Percentiles rank a stretch among this genome's conserved stretches.
These are phyloP conservation scores for Lolium multiflorum DNA, from an alignment of 176 grass and related monocot genomes.

Conservation along the genomic window DNA sequence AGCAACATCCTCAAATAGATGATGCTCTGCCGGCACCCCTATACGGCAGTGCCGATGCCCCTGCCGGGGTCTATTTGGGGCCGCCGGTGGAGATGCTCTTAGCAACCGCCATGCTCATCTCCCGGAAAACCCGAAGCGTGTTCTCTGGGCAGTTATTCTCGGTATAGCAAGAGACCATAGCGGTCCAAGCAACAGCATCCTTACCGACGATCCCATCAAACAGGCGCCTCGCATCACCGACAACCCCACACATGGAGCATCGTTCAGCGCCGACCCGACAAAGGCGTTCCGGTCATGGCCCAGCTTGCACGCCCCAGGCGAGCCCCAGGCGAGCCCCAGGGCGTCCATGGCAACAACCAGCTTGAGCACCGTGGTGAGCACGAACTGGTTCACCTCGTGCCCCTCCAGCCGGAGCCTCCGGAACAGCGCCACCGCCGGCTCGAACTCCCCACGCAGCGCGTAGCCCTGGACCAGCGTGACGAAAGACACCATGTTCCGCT, in stretches of 20 bases:
- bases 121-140: constrained; percentile 39
- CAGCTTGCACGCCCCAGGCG: constrained; percentile 45
- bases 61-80: no score
- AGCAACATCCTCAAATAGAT: no score
- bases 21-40: no score
- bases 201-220: constrained; percentile 37
- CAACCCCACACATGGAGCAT: constrained; percentile 45
- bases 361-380: constrained; percentile 48
- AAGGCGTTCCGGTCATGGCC: constrained; percentile 46
- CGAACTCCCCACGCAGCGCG: neutral
- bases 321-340: neutral
- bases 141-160: constrained; percentile 38
- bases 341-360: constrained; percentile 36
- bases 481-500: constrained; percentile 47
- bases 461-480: constrained; percentile 43
- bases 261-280: constrained; percentile 28
- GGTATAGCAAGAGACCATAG: constrained; percentile 52
- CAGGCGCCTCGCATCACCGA: constrained; percentile 24
- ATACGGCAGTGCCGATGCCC: no score
- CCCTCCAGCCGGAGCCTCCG: constrained; percentile 32
- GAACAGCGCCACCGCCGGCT: neutral
- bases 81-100: no score
- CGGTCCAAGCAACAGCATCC: constrained; percentile 48
- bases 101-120: neutral
- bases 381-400: constrained; percentile 57